A percentile compares a stretch with the other conserved stretches of the same genome.
Conservation (phyloP, 768 basidiomycete species). For the Suillus americanus region DNA sequence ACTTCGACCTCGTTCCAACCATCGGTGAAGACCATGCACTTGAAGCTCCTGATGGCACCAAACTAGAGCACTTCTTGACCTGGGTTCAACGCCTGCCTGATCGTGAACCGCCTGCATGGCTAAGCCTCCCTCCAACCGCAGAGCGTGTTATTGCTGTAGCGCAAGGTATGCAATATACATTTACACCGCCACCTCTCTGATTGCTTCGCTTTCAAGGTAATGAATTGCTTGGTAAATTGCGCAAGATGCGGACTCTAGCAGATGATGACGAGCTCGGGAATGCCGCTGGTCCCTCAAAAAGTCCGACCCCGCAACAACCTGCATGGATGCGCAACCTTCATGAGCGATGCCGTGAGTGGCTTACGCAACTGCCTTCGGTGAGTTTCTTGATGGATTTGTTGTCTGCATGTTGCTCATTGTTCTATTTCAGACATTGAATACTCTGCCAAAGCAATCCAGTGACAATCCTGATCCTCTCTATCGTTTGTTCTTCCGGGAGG, state of each 20-base stretch:
- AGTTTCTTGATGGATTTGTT: slow-evolving; percentile 21
- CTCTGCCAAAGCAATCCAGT: slow-evolving; percentile 58
- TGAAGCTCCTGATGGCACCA: slow-evolving; percentile 86
- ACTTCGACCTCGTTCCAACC: slow-evolving; percentile 84
- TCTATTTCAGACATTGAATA: slow-evolving; percentile 55
- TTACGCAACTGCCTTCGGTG: slow-evolving; percentile 72
- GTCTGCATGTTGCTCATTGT: slow-evolving; percentile 12
- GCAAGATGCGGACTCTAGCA: slow-evolving; percentile 87
- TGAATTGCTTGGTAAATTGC: slow-evolving; percentile 78
- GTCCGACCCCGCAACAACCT: slow-evolving; percentile 73
- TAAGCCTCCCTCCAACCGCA: slow-evolving; percentile 89
- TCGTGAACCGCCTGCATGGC: slow-evolving; percentile 91
- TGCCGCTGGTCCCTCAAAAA: slow-evolving; percentile 55
- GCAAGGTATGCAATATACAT: slow-evolving; percentile 61
- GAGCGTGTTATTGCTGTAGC: slow-evolving; percentile 89
- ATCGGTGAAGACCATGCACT: slow-evolving; percentile 56
- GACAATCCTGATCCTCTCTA: slow-evolving; percentile 84
- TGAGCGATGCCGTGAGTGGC: slow-evolving; percentile 84
- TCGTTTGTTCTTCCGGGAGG: slow-evolving; percentile 87
- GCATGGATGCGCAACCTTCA: slow-evolving; percentile 92
- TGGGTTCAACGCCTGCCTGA: slow-evolving; percentile 93
- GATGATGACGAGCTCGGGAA: slow-evolving; percentile 74
- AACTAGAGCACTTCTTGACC: slow-evolving; percentile 83
- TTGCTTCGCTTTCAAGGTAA: slow-evolving; percentile 51
- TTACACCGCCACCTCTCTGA: slow-evolving; percentile 7